Conservation (phyloP, 176 grass and related monocot genomes). For the Bromus sterilis region DNA sequence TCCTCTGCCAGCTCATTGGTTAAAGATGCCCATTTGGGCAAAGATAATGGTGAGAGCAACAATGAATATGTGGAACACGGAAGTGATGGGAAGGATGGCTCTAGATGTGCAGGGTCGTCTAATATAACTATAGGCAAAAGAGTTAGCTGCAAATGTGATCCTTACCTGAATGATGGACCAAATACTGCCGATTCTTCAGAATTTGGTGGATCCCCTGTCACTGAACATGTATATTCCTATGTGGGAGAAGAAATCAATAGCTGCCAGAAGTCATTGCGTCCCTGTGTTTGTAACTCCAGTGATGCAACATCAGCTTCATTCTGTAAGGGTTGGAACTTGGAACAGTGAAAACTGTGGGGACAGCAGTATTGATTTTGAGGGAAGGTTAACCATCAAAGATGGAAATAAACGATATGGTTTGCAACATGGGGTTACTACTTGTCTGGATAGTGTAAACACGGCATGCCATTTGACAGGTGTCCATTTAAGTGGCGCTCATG, state of each 20-base stretch:
- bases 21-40: slow-evolving; percentile 9
- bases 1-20: slow-evolving; percentile 9
- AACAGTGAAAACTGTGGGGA: slow-evolving; percentile 16
- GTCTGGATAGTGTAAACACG: background rate
- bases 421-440: background rate
- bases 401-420: slow-evolving; percentile 3
- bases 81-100: slow-evolving; percentile 12
- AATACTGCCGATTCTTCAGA: slow-evolving; percentile 10
- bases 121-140: background rate
- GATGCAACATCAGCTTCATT: background rate
- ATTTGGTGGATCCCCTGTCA: slow-evolving; percentile 2
- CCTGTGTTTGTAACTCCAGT: slow-evolving; percentile 16
- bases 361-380: background rate
- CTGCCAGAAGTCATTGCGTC: background rate
- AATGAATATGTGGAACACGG: background rate
- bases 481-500: background rate
- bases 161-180: slow-evolving; percentile 14
- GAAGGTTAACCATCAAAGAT: no score
- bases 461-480: background rate
- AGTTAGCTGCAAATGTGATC: slow-evolving; percentile 5
- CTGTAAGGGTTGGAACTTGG: background rate
- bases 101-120: slow-evolving; percentile 16
- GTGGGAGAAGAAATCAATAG: slow-evolving; percentile 17
- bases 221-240: slow-evolving; percentile 6
- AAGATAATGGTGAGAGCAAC: slow-evolving; percentile 7